Evolutionary conservation across 176 grass and related monocot species (phyloP), one percentile per base, ranked within the genome.

Genomic region (Bolboschoenus planiculmis): DNA sequence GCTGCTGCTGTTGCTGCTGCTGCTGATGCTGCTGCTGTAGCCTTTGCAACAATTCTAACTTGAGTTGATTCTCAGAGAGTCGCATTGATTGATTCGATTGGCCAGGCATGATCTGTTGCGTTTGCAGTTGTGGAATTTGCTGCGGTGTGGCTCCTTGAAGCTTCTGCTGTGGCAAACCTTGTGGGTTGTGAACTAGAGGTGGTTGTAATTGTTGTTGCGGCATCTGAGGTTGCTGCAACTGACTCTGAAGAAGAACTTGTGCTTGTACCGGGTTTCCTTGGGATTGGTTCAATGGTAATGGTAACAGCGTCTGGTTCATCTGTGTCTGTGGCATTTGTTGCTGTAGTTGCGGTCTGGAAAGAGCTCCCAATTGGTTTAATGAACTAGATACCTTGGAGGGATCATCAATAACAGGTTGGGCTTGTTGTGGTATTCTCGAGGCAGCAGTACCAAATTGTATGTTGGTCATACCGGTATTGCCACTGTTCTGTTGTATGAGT

Each of bases 31-130:
- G 94, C 74, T 94, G 92, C 68, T 98, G 95, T 53, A 93, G 79
- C 61, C 92, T 91, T 65, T 95, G 95, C 77, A 95, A 85, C 56
- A 98, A 75, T 78, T 98, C 90, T 60, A 98, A 72, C 67, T 95
- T 90, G 72, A 90, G 81, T 63, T 95, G 90, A 79, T 94, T 90
- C 11, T 97, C 90, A 62, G 88, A 90, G 35, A 87, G 67, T 40
- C 83, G 81, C 59, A 89, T n/a, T 34, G 92, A 88, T 67, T 99
- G 93, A 85, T 89, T 87, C 29, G 73, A 82, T 81, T 90, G 84
- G 80, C 85, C 87, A 66, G 89, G 72, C 50, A 91, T 61, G 78
- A 92, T 89, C 70, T 83, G 82, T 79, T 88, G 91, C 44, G 83
- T 88, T 82, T 88, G 92, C 78, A 87, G 57, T 83, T 97, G 95